Evolutionary conservation across 148 eudicot species (phyloP).

Genomic region (Rhododendron simsii): DNA sequence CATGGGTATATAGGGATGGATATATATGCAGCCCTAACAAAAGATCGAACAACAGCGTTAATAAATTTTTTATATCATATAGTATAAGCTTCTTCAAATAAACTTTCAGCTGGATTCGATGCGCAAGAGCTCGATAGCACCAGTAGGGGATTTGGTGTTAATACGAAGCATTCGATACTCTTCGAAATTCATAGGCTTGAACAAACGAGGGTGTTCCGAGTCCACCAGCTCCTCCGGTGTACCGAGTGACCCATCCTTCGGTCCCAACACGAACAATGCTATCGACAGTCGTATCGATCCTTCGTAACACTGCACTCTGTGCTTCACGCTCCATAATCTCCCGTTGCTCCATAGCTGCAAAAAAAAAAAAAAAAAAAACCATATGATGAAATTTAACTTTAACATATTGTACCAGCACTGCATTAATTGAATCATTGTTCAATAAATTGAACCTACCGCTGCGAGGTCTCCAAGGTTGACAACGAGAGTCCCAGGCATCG

Average conservation of each 20-base stretch:
- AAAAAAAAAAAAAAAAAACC: background rate
- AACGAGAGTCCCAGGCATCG: slow-evolving; percentile 38
- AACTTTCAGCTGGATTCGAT: background rate
- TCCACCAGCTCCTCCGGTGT: slow-evolving; percentile 4
- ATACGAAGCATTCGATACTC: slow-evolving; percentile 6
- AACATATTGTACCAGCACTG: background rate
- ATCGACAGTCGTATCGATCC: background rate
- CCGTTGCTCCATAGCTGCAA: slow-evolving; percentile 17
- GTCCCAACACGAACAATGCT: slow-evolving; percentile 10
- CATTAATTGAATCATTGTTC: too few species aligned
- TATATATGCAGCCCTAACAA: background rate
- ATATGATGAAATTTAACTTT: too few species aligned
- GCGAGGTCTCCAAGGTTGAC: slow-evolving; percentile 58
- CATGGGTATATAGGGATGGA: background rate
- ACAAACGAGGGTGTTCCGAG: slow-evolving; percentile 1
- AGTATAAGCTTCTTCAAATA: too few species aligned
- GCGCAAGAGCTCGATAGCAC: slow-evolving; percentile 5
- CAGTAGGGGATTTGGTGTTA: background rate
- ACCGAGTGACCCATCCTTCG: background rate
- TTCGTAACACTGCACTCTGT: slow-evolving; percentile 24
- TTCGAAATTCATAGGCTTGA: background rate
- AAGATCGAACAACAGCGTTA: too few species aligned
- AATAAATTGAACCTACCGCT: background rate
- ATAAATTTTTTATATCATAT: too few species aligned
- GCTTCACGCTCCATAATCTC: background rate